These are phyloP conservation scores for Osmanthus fragrans DNA, from an alignment of 257 asterid genomes.

Conservation along the genomic window DNA sequence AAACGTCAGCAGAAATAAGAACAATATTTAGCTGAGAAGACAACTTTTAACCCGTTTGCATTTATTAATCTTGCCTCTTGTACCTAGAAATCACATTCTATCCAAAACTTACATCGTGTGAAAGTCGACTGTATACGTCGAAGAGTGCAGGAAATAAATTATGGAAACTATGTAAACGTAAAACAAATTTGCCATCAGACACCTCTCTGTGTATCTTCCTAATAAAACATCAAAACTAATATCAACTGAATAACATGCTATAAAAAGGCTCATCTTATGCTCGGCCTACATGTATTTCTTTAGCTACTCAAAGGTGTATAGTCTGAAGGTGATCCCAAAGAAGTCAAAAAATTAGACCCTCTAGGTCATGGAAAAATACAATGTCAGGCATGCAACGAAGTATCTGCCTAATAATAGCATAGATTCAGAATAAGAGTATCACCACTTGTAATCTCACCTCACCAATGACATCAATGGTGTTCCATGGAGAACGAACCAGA, in stretches of 20 bases:
- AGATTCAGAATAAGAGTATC: not conserved
- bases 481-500: constrained; percentile 97
- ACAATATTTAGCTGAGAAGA: not conserved
- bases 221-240: not conserved
- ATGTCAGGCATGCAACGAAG: not conserved
- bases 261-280: not conserved
- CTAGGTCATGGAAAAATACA: not conserved
- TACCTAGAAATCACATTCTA: not conserved
- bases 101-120: not conserved
- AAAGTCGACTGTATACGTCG: not conserved
- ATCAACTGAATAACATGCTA: not conserved
- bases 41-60: not conserved
- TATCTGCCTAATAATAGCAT: not conserved
- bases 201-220: not conserved
- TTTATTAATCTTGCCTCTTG: not conserved
- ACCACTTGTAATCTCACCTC: constrained; percentile 59
- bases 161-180: not conserved
- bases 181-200: not conserved
- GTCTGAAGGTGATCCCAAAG: not conserved
- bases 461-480: constrained; percentile 74
- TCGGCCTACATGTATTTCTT: not conserved
- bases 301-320: not conserved
- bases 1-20: constrained; percentile 18
- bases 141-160: not conserved
- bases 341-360: not conserved